Base-by-base conservation (phyloP, 108 stramenopile genomes). In the Skeletonema costatum region DNA sequence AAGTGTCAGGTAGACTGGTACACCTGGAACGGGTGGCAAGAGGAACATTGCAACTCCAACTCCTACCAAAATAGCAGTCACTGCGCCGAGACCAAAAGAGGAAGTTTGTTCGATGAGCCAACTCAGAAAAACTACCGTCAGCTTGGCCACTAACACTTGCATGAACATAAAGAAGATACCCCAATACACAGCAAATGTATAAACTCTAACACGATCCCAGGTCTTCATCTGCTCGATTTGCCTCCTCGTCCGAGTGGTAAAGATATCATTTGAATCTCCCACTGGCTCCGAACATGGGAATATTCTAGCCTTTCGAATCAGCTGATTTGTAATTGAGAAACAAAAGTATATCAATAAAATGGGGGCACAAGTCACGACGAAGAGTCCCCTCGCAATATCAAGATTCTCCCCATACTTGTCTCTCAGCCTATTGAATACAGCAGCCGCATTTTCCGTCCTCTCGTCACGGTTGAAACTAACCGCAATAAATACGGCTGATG, bases 11-110 rank as follows among this genome's bases (percentile, higher is more conserved):
- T 89, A 89, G 16, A 89, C 85, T 25, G 88, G 88, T 21, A 83
- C 88, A 16, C 88, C 88, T 11, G 88, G 88, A 17, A 89, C 81
- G 8, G 86, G 86, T n/a, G 88, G 88, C 11, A 87, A 51, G 2
- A 89, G 67, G 42, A 89, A 89, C 81, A 87, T 81, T 25, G 74
- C 31, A 29, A 83, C 36, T 13, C 87, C 87, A 30, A 82, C 84
- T 21, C 25, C 81, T 3, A 74, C 48, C 60, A 85, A 73, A 35
- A 87, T 83, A 21, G 31, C 65, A 11, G 87, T 85, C 6, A 85
- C 87, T 36, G 59, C 44, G 1, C 39, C 70, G 16, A 87, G 38
- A 31, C 75, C 71, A 5, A 85, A 42, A 29, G 61, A 13, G 17
- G 68, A 42, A 29, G 74, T 80, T 31, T 70, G 29, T 70, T 76